These are phyloP conservation scores for Coriaria nepalensis DNA, from an alignment of 306 rosid genomes.

Conservation along the genomic window DNA sequence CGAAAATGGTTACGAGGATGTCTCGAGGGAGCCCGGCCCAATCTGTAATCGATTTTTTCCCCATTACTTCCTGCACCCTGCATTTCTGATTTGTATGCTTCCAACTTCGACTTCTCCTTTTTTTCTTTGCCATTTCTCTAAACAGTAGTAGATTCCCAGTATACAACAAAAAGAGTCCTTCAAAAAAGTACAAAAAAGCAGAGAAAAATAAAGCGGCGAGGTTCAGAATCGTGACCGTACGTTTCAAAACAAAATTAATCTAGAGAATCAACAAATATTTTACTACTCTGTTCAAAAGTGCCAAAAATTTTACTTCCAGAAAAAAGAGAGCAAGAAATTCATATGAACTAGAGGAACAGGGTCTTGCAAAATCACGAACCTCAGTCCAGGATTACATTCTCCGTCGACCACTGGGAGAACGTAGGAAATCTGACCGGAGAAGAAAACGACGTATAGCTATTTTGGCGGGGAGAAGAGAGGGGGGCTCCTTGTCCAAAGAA, in stretches of 20 bases:
- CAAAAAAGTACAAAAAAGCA: neutral
- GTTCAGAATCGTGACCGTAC: too few relatives aligned
- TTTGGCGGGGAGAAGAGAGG: too few relatives aligned
- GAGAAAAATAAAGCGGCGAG: neutral
- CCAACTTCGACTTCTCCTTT: slow-evolving; percentile 18
- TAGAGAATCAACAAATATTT: too few relatives aligned
- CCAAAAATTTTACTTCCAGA: too few relatives aligned
- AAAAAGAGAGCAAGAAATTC: too few relatives aligned
- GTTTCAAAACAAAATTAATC: too few relatives aligned
- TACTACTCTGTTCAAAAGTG: too few relatives aligned
- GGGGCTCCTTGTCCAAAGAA: too few relatives aligned
- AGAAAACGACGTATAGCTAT: too few relatives aligned
- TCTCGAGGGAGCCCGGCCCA: slow-evolving; percentile 36
- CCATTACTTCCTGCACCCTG: neutral
- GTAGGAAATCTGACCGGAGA: too few relatives aligned
- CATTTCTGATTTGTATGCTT: slow-evolving; percentile 11
- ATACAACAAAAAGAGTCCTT: slow-evolving; percentile 10
- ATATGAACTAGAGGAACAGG: neutral
- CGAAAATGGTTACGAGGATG: slow-evolving; percentile 28
- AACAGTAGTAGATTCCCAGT: slow-evolving; percentile 14
- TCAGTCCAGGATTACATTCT: neutral
- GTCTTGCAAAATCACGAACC: neutral
- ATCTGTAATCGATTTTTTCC: slow-evolving; percentile 10
- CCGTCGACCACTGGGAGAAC: too few relatives aligned
- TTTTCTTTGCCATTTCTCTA: slow-evolving; percentile 18